Base-by-base conservation (phyloP, 2,329 filamentous ascomycete genomes). In the Fusarium heterosporum region DNA sequence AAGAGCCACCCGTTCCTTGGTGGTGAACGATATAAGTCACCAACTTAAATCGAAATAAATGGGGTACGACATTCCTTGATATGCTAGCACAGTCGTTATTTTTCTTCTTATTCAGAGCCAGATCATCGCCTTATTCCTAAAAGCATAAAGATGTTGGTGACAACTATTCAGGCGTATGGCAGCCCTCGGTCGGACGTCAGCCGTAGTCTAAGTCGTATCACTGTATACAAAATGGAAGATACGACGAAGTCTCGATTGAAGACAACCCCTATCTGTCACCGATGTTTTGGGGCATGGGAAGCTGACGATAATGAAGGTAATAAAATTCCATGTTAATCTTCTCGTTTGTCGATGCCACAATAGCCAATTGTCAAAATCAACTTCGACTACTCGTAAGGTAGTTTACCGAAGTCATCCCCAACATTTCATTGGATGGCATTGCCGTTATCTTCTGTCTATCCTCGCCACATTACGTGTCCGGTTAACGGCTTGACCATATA, bases 121-220 rank as follows among this genome's bases (percentile, higher is more conserved):
- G 22, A 22, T 22, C 22, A 22, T 22, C 22, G 22, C 22, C 22
- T 22, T 22, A 6, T 22, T 22, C 22, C 22, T 22, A 34, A 47
- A 49, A 12, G 34, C n/a, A 38, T 42, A 32, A 63, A 46, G 19
- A 29, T 45, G 30, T 57, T 47, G 29, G 58, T 39, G 52, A 64
- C 25, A 45, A 64, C 11, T 58, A 8, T 12, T 41, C 8, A 28
- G 36, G 25, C 16, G 34, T 16, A 9, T 16, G 34, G 16, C 34
- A 16, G 34, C 34, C 16, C 16, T n/a, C 22, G 22, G 22, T 36
- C 8, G 10, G 34, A 17, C 8, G 16, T 36, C 34, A 36, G 34
- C 16, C 34, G n/a, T 36, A n/a, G 10, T 17, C 34, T 16, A 8
- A 16, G 34, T 36, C 16, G 16, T 10, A 9, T 17, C 11, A 34